These are phyloP conservation scores for Candida xiaguanensis DNA, from an alignment of 805 yeast genomes.

Conservation along the genomic window DNA sequence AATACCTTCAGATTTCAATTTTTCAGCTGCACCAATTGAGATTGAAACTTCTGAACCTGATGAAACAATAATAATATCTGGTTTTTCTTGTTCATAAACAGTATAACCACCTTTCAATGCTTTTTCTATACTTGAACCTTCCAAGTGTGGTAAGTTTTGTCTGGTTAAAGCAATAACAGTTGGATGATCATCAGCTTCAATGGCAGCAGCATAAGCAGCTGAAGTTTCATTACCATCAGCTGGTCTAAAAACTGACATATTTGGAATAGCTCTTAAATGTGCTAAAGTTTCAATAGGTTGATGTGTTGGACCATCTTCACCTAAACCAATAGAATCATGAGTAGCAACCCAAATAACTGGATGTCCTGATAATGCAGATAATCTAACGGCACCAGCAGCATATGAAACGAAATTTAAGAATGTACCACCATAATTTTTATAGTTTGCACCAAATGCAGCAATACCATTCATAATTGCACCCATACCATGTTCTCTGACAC, in stretches of 20 bases:
- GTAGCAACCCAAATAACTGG: slow-evolving; percentile 87
- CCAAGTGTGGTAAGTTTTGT: slow-evolving; percentile 90
- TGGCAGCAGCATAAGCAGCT: slow-evolving; percentile 72
- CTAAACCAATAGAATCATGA: slow-evolving; percentile 86
- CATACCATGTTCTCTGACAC: slow-evolving; percentile 99
- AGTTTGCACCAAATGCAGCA: slow-evolving; percentile 82
- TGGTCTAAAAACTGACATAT: slow-evolving; percentile 85
- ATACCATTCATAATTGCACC: slow-evolving; percentile 98
- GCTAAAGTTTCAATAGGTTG: slow-evolving; percentile 89
- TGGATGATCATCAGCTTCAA: slow-evolving; percentile 63
- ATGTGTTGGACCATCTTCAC: slow-evolving; percentile 94
- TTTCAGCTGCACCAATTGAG: slow-evolving; percentile 78
- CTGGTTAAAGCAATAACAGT: slow-evolving; percentile 74
- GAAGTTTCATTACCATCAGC: slow-evolving; percentile 89
- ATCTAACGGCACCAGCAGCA: slow-evolving; percentile 85
- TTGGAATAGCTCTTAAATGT: slow-evolving; percentile 82
- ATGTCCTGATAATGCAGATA: slow-evolving; percentile 77
- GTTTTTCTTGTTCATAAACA: slow-evolving; percentile 50
- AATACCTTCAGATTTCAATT: slow-evolving; percentile 60
- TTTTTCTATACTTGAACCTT: slow-evolving; percentile 86
- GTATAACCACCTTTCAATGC: slow-evolving; percentile 95
- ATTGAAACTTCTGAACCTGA: slow-evolving; percentile 94
- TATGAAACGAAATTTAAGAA: slow-evolving; percentile 88
- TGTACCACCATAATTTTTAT: slow-evolving; percentile 93
- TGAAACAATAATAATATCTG: slow-evolving; percentile 72